Evolutionary conservation across 208 protist species (phyloP), one percentile per base, ranked within the genome.

Genomic region (Trypanosoma congolense): DNA sequence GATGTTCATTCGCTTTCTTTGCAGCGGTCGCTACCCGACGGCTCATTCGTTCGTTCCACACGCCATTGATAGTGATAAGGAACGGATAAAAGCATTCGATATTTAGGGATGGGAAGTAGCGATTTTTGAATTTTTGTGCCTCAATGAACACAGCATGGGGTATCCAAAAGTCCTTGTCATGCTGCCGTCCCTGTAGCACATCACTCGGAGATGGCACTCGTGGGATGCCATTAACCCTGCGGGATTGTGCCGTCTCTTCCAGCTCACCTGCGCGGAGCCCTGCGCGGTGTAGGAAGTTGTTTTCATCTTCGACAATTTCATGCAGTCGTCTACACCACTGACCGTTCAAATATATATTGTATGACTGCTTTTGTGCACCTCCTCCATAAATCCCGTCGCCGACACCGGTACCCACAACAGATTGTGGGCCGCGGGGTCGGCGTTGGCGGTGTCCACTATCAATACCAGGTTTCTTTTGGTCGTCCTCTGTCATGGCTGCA

Each of bases 101-200:
- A 21, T 70, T 80, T 14, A 90, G 43, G 22, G 81, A 75, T 8
- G 83, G 75, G 45, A 77, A 90, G 58, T 87, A 79, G 36, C 73
- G 73, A 58, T 90, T 87, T 54, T 92, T 92, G 61, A 95, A 95
- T 48, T 64, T 53, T 57, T 95, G 87, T 16, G 83, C 83, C 40
- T 81, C 81, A 14, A 74, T 61, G 68, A 92, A 88, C 25, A 90
- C 70, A 24, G 58, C 64, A 62, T 82, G 81, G 1, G 87, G 87
- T 18, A 94, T 78, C 84, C 87, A 94, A 63, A 92, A 94, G 48
- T 94, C 78, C 14, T 73, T 77, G 41, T 92, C 79, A 10, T 75
- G 69, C 42, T 69, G 73, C 5, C 83, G 80, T 30, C 80, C 75
- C 46, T 80, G 65, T n/a, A 94, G 61, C 1, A 94, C 79, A 60